Percentiles rank a stretch among this genome's conserved stretches.
phyloP scores from a whole-genome alignment of 2,329 filamentous ascomycete species.

The Aspergillaceae sp. region DNA sequence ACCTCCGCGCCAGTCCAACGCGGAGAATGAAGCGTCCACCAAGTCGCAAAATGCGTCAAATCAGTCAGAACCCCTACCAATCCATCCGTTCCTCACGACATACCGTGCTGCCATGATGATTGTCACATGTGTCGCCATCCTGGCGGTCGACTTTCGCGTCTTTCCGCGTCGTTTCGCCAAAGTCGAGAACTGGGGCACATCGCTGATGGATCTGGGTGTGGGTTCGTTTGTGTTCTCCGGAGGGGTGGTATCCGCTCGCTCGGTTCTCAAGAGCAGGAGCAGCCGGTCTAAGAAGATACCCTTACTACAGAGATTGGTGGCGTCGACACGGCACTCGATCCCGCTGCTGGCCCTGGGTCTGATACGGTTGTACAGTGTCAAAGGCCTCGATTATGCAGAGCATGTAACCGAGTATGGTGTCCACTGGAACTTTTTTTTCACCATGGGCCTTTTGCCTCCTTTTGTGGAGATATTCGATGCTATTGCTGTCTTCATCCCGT shows the following conservation, averaged over 20 bases:
- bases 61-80: conserved; percentile 52
- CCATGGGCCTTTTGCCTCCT: conserved; percentile 75
- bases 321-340: conserved; percentile 68
- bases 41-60: conserved; percentile 11
- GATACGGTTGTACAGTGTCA: conserved; percentile 77
- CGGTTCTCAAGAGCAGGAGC: conserved; percentile 62
- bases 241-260: conserved; percentile 79
- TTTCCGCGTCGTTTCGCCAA: conserved; percentile 95
- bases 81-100: conserved; percentile 85
- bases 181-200: conserved; percentile 98
- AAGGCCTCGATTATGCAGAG: conserved; percentile 90
- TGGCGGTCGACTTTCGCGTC: conserved; percentile 91
- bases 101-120: conserved; percentile 91
- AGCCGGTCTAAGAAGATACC: conserved; percentile 34
- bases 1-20: conserved; percentile 14
- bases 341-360: conserved; percentile 74
- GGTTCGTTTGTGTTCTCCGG: conserved; percentile 95
- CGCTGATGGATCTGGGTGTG: conserved; percentile 96
- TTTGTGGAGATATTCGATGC: conserved; percentile 79
- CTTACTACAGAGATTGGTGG: conserved; percentile 51
- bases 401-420: conserved; percentile 97
- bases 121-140: conserved; percentile 77
- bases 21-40: conserved; percentile 10
- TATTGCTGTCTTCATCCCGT: conserved; percentile 60
- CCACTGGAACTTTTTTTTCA: conserved; percentile 99